Base-by-base conservation (phyloP, 176 grass and related monocot species). In the Juncus inflexus region DNA sequence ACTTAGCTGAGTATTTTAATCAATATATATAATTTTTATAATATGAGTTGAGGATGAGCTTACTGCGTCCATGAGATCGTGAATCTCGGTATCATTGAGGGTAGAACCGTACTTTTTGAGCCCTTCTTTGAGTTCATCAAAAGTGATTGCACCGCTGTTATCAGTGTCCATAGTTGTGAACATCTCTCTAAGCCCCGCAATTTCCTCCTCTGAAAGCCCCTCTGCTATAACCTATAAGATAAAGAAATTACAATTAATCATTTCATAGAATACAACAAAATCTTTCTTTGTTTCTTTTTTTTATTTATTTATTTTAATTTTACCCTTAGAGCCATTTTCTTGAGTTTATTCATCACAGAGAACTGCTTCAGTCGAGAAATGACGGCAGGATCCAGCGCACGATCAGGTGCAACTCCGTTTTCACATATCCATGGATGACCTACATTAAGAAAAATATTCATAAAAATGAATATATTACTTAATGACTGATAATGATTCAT, bases 141-240 rank as follows among this genome's bases (percentile, higher is more conserved):
- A 99, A 7, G 95, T 99, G 61, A 99, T 99, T 73, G 95, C 89
- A 76, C 95, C 95, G 69, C 95, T 99, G 67, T 84, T 90, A 55
- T 99, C 95, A 15, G 95, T 80, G 65, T 99, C 95, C 95, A 99
- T 99, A 54, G 89, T 82, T 67, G 80, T 83, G 70, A 99, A 99
- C 95, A 99, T 99, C 84, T 94, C 78, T 80, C 85, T 99, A 64
- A 99, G 72, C 64, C 95, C 95, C 67, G 95, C 95, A 84, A 99
- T 99, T 77, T 99, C 95, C 69, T 99, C 95, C 69, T 99, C 95
- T 77, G 95, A 99, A 63, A 99, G 83, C 55, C 95, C 89, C 76
- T 99, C 88, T 69, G 95, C 95, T 77, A 99, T 99, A 15, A 99
- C 95, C 95, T 99, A 65, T 69, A 55, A 4, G 16, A 55, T 40